Evolutionary conservation across 768 basidiomycete species (phyloP), one percentile per base, ranked within the genome.

Genomic region (Boletus barrowsii): DNA sequence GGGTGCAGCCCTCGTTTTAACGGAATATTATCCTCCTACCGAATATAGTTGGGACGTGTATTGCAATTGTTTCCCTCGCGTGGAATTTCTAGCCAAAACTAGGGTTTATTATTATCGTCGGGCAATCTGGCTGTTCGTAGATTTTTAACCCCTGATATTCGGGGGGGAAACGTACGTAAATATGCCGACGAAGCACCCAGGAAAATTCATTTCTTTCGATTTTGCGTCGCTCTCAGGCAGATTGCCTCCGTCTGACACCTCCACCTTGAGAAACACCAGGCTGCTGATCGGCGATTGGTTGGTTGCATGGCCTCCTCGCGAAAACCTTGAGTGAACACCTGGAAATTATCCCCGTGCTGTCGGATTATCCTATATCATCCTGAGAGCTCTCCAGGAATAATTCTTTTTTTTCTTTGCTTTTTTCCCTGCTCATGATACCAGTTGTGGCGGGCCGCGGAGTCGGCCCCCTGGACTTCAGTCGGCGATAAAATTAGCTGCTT

Each of bases 1-100:
- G 77, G 76, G 75, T 78, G 73, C 73, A 73, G 75, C 74, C 72
- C 80, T 81, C 81, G 83, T 83, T 88, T 89, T 88, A 87, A 83
- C 82, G 80, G 63, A 83, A 81, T 79, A 75, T 67, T 79, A 81
- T 77, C 75, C 77, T 75, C 77, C 79, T 81, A 76, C 83, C 83
- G 82, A 79, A 83, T 83, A 75, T 84, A 83, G 83, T 79, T 79
- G 77, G 73, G 73, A 76, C 76, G 73, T 79, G 78, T 83, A 83
- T 68, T 68, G 64, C 65, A 71, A 69, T 83, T 84, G 78, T 85
- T 84, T 79, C 76, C 71, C 78, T 82, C 80, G 83, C 81, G 80
- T 83, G 81, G 76, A 80, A 76, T 79, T 35, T 76, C 68, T 65
- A 66, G 63, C 78, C 75, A 81, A 82, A 80, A 73, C 71, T 67